These are phyloP conservation scores for Vairimorpha ceranae DNA, from an alignment of 371 early-diverging fungal genomes.

Conservation along the genomic window DNA sequence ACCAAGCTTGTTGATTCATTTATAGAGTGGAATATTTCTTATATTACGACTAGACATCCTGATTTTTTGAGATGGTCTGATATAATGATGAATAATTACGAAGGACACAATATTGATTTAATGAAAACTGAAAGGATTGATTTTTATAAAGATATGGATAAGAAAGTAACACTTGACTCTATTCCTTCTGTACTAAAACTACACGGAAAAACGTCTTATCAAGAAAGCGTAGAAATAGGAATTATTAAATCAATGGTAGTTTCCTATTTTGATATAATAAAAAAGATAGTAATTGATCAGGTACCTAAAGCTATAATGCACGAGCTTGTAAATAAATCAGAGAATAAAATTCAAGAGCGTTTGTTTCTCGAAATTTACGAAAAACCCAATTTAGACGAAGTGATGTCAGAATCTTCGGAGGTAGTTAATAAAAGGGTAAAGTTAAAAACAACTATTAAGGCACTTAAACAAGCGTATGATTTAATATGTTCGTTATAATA, in stretches of 20 bases:
- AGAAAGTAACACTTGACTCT: slow-evolving; percentile 52
- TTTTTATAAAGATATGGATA: slow-evolving; percentile 36
- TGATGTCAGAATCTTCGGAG: slow-evolving; percentile 82
- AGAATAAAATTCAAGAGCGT: slow-evolving; percentile 83
- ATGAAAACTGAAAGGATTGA: slow-evolving; percentile 25
- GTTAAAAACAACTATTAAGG: slow-evolving; percentile 63
- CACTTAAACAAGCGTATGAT: slow-evolving; percentile 69
- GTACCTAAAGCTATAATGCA: slow-evolving; percentile 96
- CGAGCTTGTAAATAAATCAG: slow-evolving; percentile 78
- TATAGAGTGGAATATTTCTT: slow-evolving; percentile 75
- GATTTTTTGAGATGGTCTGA: slow-evolving; percentile 75
- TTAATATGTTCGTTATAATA: slow-evolving; percentile 6
- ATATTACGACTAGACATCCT: slow-evolving; percentile 94
- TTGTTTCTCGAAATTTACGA: slow-evolving; percentile 87
- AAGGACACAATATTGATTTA: not conserved
- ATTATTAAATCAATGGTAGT: slow-evolving; percentile 87
- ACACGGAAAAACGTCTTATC: slow-evolving; percentile 79
- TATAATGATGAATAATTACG: slow-evolving; percentile 63
- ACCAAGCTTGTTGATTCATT: slow-evolving; percentile 68
- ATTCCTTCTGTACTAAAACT: slow-evolving; percentile 86
- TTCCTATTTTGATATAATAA: slow-evolving; percentile 89
- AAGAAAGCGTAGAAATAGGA: slow-evolving; percentile 87
- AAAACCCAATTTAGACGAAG: slow-evolving; percentile 74
- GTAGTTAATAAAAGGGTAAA: slow-evolving; percentile 72
- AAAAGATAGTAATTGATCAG: slow-evolving; percentile 87